Conservation (phyloP, 2,329 filamentous ascomycete genomes). For the Calonectria henricotiae region DNA sequence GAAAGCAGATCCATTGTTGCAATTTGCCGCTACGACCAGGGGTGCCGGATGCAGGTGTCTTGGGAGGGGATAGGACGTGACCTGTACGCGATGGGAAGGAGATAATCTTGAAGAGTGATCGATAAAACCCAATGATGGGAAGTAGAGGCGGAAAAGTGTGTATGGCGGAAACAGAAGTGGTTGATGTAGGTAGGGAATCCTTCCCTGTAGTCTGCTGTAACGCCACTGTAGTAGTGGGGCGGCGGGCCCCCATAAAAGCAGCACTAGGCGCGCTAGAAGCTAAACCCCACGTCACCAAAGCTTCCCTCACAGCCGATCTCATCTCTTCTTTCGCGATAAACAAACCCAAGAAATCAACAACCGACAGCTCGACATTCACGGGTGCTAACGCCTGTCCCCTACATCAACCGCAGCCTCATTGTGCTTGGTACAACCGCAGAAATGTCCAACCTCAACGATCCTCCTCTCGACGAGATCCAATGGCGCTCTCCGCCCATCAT, state of each 20-base stretch:
- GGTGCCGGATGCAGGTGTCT: constrained; percentile 22
- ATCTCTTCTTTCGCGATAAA: constrained; percentile 19
- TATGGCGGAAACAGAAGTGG: not conserved
- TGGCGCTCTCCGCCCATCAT: constrained; percentile 72
- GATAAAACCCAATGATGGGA: not conserved
- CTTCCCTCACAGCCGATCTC: constrained; percentile 30
- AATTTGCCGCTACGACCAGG: not conserved
- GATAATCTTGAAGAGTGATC: not conserved
- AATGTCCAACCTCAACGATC: constrained; percentile 67
- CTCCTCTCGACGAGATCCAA: constrained; percentile 78
- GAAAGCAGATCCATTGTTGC: constrained; percentile 89
- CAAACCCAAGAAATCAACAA: constrained; percentile 18
- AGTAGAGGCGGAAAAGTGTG: not conserved
- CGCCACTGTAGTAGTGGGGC: constrained; percentile 32
- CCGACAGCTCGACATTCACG: constrained; percentile 8
- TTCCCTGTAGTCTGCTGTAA: constrained; percentile 18
- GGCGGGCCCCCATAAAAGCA: constrained; percentile 21
- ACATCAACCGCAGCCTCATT: not conserved
- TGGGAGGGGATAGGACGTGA: not conserved
- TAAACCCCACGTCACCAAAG: constrained; percentile 43
- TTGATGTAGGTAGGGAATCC: not conserved
- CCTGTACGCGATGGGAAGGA: not conserved
- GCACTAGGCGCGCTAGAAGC: constrained; percentile 39
- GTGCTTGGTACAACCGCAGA: not conserved
- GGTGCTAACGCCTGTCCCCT: not conserved